Evolutionary conservation across 2,329 filamentous ascomycete species (phyloP).

Genomic region (Aspergillus viridinutans): DNA sequence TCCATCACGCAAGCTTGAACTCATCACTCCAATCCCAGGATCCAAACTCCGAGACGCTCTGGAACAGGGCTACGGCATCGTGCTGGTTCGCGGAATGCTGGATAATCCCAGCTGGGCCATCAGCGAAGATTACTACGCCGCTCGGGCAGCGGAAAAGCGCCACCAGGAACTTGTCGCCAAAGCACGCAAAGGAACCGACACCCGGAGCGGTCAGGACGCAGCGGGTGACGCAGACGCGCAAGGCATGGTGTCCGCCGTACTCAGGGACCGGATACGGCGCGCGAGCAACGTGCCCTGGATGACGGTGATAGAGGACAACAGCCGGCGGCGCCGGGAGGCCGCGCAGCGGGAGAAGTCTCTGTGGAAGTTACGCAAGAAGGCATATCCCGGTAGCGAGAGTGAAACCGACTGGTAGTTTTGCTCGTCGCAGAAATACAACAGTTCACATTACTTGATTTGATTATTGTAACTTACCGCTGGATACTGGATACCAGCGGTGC

Average conservation of each 20-base stretch:
- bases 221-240: constrained; percentile 11
- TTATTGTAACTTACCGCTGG: neutral
- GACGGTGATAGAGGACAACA: constrained; percentile 34
- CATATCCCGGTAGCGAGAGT: constrained; percentile 35
- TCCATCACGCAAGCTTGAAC: constrained; percentile 38
- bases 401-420: constrained; percentile 29
- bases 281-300: constrained; percentile 41
- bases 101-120: constrained; percentile 46
- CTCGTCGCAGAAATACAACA: neutral
- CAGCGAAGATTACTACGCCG: constrained; percentile 40
- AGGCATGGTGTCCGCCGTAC: constrained; percentile 18
- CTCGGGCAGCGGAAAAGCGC: constrained; percentile 33
- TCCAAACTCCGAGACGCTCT: constrained; percentile 27
- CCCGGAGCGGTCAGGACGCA: constrained; percentile 1
- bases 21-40: constrained; percentile 46
- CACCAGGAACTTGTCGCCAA: constrained; percentile 23
- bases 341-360: constrained; percentile 27
- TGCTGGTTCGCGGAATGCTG: constrained; percentile 46
- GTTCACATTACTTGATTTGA: neutral
- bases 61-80: constrained; percentile 36
- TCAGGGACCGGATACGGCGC: constrained; percentile 32
- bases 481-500: too few species aligned
- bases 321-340: constrained; percentile 24
- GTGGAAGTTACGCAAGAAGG: constrained; percentile 40
- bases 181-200: constrained; percentile 14